These are phyloP conservation scores for Trichophaea hybrida DNA, from an alignment of 2,329 filamentous ascomycete genomes.

Conservation along the genomic window DNA sequence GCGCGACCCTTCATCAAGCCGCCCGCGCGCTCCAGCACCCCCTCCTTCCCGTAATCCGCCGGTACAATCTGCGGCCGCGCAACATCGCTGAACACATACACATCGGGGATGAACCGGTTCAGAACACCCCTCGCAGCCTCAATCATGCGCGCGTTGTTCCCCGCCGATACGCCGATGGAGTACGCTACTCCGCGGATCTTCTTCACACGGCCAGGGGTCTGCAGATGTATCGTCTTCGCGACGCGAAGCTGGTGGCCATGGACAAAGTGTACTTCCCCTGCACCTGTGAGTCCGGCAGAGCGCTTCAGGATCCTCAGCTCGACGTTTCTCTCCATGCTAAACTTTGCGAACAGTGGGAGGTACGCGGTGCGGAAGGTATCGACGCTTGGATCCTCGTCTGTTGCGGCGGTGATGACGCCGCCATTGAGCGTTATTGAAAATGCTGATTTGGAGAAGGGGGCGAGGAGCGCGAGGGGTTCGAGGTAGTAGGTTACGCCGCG, in stretches of 20 bases:
- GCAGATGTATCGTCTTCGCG: slow-evolving; percentile 82
- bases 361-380: slow-evolving; percentile 90
- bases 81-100: slow-evolving; percentile 68
- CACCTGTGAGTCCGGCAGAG: slow-evolving; percentile 50
- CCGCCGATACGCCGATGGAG: slow-evolving; percentile 76
- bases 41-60: slow-evolving; percentile 57
- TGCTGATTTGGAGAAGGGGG: slow-evolving; percentile 81
- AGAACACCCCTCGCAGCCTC: slow-evolving; percentile 74
- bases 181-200: slow-evolving; percentile 88
- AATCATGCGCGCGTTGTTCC: slow-evolving; percentile 92
- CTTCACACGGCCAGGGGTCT: slow-evolving; percentile 72
- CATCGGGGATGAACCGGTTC: slow-evolving; percentile 73
- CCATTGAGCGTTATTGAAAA: slow-evolving; percentile 84
- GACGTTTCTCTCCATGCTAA: slow-evolving; percentile 75
- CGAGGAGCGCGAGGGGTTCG: slow-evolving; percentile 72
- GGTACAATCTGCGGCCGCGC: slow-evolving; percentile 46
- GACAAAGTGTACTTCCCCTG: slow-evolving; percentile 80
- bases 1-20: slow-evolving; percentile 17
- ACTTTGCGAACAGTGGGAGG: slow-evolving; percentile 72
- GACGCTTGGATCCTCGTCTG: slow-evolving; percentile 48
- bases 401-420: slow-evolving; percentile 67
- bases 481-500: slow-evolving; percentile 86
- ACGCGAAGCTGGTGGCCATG: slow-evolving; percentile 88
- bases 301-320: slow-evolving; percentile 70
- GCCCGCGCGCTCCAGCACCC: slow-evolving; percentile 34